Conservation (phyloP, 331 rosid genomes). For the Telfairia occidentalis region DNA sequence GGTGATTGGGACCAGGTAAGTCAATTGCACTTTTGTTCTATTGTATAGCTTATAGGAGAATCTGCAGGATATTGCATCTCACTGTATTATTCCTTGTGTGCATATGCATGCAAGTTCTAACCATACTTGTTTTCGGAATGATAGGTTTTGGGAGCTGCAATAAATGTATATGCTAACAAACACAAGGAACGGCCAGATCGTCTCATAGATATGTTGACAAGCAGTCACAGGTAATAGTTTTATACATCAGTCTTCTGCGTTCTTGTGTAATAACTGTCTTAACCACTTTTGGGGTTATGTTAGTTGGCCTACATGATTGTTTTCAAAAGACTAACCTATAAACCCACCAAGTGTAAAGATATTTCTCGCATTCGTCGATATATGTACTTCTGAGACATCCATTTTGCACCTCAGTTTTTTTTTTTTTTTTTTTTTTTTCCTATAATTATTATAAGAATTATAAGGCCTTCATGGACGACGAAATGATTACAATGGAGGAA, state of each 20-base stretch:
- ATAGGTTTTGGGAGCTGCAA: conserved; percentile 95
- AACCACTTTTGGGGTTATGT: neutral
- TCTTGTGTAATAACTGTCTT: neutral
- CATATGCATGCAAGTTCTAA: neutral
- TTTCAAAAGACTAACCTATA: neutral
- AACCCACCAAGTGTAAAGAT: neutral
- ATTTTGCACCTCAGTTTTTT: neutral
- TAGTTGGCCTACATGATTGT: neutral
- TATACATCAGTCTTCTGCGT: neutral
- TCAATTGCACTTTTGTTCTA: neutral
- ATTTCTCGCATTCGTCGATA: neutral
- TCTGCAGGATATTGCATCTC: neutral
- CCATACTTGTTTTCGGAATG: conserved; percentile 4
- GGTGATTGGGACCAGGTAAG: conserved; percentile 97
- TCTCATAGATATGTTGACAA: conserved; percentile 92
- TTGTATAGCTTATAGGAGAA: neutral
- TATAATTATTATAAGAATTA: neutral
- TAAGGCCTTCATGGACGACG: neutral
- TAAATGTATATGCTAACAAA: conserved; percentile 91
- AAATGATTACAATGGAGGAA: neutral
- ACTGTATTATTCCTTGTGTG: neutral
- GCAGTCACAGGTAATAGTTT: conserved; percentile 77
- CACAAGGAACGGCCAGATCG: conserved; percentile 99
- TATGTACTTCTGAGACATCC: neutral
- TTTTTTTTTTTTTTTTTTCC: neutral